Percentiles rank a stretch among this genome's conserved stretches.
phyloP scores from a whole-genome alignment of 176 grass and related monocot genomes.

The Hordeum vulgare region DNA sequence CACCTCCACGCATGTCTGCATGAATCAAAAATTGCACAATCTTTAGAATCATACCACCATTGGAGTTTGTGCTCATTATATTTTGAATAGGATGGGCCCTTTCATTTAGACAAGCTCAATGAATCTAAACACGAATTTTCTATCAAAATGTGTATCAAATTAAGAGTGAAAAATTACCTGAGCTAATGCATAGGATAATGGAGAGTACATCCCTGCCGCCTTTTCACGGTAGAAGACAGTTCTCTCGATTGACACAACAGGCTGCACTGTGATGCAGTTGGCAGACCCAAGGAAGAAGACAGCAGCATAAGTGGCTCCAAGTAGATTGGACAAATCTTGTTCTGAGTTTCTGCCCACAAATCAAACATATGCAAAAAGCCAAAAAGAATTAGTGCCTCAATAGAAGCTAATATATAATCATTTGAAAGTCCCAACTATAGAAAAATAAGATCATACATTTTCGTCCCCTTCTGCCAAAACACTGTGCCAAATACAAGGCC shows the following conservation, averaged over 20 bases:
- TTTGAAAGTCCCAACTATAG: slow-evolving; percentile 13
- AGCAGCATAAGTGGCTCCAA: slow-evolving; percentile 79
- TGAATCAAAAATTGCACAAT: neutral
- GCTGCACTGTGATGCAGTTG: slow-evolving; percentile 58
- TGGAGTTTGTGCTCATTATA: neutral
- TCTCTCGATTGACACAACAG: slow-evolving; percentile 66
- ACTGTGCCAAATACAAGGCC: slow-evolving; percentile 82
- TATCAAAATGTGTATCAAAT: neutral
- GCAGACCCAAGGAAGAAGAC: slow-evolving; percentile 72
- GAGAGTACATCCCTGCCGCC: slow-evolving; percentile 92
- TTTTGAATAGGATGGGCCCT: neutral
- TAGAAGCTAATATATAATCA: neutral
- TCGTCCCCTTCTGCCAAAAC: slow-evolving; percentile 72
- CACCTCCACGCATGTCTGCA: slow-evolving; percentile 56
- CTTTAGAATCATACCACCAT: no score
- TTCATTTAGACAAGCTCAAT: neutral
- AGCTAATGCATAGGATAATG: slow-evolving; percentile 81
- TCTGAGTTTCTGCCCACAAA: slow-evolving; percentile 38
- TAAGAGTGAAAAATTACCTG: slow-evolving; percentile 31
- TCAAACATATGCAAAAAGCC: slow-evolving; percentile 4
- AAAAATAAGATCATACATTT: slow-evolving; percentile 42
- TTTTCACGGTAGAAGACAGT: slow-evolving; percentile 85
- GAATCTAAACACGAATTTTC: neutral
- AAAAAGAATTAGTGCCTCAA: slow-evolving; percentile 22
- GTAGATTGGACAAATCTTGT: slow-evolving; percentile 60